Conservation (phyloP, 805 yeast species). For the Yamadazyma olivae region DNA sequence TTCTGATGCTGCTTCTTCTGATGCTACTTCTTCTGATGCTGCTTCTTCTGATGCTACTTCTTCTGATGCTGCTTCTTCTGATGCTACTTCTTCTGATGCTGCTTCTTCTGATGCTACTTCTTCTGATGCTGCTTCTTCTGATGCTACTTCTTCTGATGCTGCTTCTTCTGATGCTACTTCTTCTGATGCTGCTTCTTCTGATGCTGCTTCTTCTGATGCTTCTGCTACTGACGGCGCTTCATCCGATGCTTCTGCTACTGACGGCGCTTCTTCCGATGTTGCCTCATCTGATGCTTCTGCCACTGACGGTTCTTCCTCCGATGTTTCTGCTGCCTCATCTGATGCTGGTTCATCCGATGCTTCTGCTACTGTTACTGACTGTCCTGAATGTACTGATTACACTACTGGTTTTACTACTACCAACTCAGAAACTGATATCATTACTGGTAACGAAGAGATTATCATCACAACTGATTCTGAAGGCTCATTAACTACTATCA, state of each 20-base stretch:
- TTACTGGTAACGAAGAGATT: conserved; percentile 12
- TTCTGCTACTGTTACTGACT: conserved; percentile 5
- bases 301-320: conserved; percentile 11
- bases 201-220: conserved; percentile 7
- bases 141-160: conserved; percentile 9
- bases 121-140: conserved; percentile 12
- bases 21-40: conserved; percentile 14
- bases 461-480: conserved; percentile 12
- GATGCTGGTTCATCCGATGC: no score
- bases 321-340: conserved; percentile 11
- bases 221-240: not conserved
- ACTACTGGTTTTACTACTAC: conserved; percentile 8
- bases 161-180: conserved; percentile 3
- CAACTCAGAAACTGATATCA: conserved; percentile 2
- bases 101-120: conserved; percentile 8
- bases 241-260: not conserved
- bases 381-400: conserved; percentile 14
- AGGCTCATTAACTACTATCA: conserved; percentile 10
- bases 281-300: conserved; percentile 9
- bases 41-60: conserved; percentile 9
- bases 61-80: conserved; percentile 2
- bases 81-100: conserved; percentile 4
- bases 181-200: conserved; percentile 4
- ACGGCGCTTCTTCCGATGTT: not conserved
- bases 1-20: conserved; percentile 7